Percentiles rank a stretch among this genome's conserved stretches.
phyloP scores from a whole-genome alignment of 306 rosid species.

The Begonia fuchsioides region DNA sequence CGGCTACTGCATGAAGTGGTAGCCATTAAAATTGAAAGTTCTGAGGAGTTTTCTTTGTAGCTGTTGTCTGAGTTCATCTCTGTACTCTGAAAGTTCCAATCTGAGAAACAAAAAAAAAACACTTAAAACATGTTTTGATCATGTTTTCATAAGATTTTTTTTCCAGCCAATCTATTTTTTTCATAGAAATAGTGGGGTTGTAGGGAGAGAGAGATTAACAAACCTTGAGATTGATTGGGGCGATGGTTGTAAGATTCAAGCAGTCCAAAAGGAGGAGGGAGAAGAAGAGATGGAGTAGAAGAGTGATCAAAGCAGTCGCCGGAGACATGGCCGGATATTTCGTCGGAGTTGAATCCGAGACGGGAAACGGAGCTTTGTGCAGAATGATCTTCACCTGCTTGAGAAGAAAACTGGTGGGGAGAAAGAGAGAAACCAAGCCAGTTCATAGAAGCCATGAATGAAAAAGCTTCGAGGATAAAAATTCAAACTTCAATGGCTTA shows the following conservation, averaged over 20 bases:
- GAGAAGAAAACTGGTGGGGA: conserved; percentile 38
- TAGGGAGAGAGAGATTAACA: too few relatives aligned
- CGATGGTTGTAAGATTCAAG: conserved; percentile 37
- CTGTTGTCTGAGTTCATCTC: conserved; percentile 22
- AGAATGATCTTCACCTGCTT: conserved; percentile 15
- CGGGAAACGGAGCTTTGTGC: conserved; percentile 20
- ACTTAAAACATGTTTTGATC: not conserved
- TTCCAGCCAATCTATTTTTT: too few relatives aligned
- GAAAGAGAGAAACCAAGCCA: conserved; percentile 91
- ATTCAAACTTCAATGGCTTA: too few relatives aligned
- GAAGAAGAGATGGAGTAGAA: conserved; percentile 34
- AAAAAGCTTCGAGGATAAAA: too few relatives aligned
- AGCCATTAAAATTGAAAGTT: conserved; percentile 30
- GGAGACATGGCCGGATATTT: conserved; percentile 34
- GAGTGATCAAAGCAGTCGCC: conserved; percentile 47
- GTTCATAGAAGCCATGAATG: conserved; percentile 60
- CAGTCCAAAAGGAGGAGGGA: conserved; percentile 40
- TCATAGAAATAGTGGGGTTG: too few relatives aligned
- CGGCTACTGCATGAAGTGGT: conserved; percentile 23
- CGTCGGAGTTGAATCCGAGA: conserved; percentile 38
- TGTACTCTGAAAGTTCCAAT: conserved; percentile 50
- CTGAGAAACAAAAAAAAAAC: conserved; percentile 12
- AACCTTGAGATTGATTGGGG: conserved; percentile 29
- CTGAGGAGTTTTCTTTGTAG: conserved; percentile 25
- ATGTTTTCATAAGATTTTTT: too few relatives aligned